Base-by-base conservation (phyloP, 305 asterid genomes). In the Plantago coronopus region DNA sequence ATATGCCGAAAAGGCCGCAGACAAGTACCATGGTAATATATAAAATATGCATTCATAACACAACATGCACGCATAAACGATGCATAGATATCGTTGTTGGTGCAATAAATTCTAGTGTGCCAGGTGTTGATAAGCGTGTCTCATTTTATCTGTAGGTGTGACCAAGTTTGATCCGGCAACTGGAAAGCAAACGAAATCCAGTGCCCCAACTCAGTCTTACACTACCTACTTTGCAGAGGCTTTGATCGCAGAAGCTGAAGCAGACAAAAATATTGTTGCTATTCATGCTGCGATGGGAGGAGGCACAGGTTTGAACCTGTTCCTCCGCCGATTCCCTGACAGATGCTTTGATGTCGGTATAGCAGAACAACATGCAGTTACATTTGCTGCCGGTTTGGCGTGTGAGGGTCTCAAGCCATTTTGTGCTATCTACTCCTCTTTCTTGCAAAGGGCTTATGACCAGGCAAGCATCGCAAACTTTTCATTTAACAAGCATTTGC, bases 211-310 rank as follows among this genome's bases (percentile, higher is more conserved):
- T 54, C 95, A 81, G 80, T 75, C 98, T 23, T 91, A 84, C 78
- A 91, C 97, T 13, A 84, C 89, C 51, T 87, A 84, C 80, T 89
- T 91, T 69, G 97, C 97, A 0, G 98, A 88, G 74, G 97, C 98
- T 72, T 71, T 91, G 70, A 80, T 86, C 42, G 87, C 95, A 7
- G 98, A 91, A 81, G 97, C 98, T 17, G 97, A 89, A 61, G 86
- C 57, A 14, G 96, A 91, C 74, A 81, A 88, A 66, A 85, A 89
- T 59, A 42, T 91, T 4, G 94, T 91, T 29, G 98, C 95, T 5
- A 91, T 91, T 54, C 98, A 91, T 50, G 98, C 98, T 17, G 98
- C 98, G 19, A 91, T 91, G 98, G 98, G 98, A 44, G 98, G 98
- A 37, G 98, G 98, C 63, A 89, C 98, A 0, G 98, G 98, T 2